Base-by-base conservation (phyloP, 148 eudicot genomes). In the Fagopyrum tataricum region DNA sequence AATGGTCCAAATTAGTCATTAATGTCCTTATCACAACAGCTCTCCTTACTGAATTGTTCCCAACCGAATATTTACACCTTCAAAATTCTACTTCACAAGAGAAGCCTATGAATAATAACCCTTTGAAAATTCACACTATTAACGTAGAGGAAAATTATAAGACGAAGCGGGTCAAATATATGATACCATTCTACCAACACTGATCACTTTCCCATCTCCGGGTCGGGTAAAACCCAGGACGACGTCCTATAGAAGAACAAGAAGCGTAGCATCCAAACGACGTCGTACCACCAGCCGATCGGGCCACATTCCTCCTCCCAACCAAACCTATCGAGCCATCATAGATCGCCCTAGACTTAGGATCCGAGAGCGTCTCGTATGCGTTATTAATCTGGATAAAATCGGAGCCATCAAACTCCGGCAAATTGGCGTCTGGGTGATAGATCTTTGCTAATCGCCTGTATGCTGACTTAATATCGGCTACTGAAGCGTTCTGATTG, bases 131-230 rank as follows among this genome's bases (percentile, higher is more conserved):
- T 31, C 37, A 31, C 37, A 31, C 37, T 31, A 3, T n/a, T 31
- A 31, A 31, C 37, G 37, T 12, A 55, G 18, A 26, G 61, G 11
- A 5, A 55, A 66, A 66, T 41, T 18, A n/a, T n/a, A n/a, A n/a
- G n/a, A n/a, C n/a, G n/a, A n/a, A n/a, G n/a, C n/a, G 7, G 59
- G 5, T 18, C 59, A 53, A 64, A 64, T 40, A 42, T 55, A 41
- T 39, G 3, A 79, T 79, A 87, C 90, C 73, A 42, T 40, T 3
- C 82, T 79, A 87, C 90, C 90, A 87, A 53, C 90, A 87, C 80
- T 87, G 90, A 70, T 87, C 90, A 70, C 86, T 87, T 71, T 87
- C 90, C 90, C 90, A 87, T 41, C 82, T 73, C 6, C 90, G 81
- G 74, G 82, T 75, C 40, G 77, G 68, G 48, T 84, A 74, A 78